Conservation (phyloP, 2,329 filamentous ascomycete genomes). For the Apiospora marii region DNA sequence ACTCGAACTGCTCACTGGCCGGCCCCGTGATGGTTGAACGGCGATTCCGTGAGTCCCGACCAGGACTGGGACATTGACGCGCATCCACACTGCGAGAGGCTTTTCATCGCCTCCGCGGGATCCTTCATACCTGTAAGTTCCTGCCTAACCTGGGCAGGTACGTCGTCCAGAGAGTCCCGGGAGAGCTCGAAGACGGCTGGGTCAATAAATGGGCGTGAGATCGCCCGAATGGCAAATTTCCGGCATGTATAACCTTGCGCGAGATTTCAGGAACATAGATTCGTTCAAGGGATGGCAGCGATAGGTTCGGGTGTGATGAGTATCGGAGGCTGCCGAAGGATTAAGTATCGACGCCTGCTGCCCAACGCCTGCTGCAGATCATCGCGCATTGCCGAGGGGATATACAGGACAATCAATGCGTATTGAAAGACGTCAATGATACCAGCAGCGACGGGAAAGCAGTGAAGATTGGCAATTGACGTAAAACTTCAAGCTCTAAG, state of each 20-base stretch:
- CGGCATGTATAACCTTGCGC: neutral
- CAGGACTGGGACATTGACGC: constrained; percentile 47
- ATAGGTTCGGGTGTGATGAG: too few relatives aligned
- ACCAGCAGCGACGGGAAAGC: too few relatives aligned
- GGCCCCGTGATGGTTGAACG: neutral
- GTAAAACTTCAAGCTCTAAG: too few relatives aligned
- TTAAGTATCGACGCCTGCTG: too few relatives aligned
- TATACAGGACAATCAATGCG: too few relatives aligned
- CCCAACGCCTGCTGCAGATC: too few relatives aligned
- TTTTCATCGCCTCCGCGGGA: constrained; percentile 3
- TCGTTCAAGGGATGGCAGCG: neutral
- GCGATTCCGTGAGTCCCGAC: constrained; percentile 39
- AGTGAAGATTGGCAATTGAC: too few relatives aligned
- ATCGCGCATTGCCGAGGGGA: too few relatives aligned
- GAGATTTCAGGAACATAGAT: neutral
- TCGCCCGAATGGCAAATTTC: neutral
- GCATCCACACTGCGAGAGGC: constrained; percentile 28
- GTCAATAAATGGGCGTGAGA: neutral
- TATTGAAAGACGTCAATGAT: too few relatives aligned
- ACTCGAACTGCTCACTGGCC: neutral
- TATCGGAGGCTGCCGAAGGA: too few relatives aligned
- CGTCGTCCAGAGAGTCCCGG: neutral
- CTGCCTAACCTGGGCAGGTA: neutral
- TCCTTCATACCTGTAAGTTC: neutral
- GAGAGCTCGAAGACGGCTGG: neutral